Conservation (phyloP, 305 asterid species). For the Nicotiana rustica region DNA sequence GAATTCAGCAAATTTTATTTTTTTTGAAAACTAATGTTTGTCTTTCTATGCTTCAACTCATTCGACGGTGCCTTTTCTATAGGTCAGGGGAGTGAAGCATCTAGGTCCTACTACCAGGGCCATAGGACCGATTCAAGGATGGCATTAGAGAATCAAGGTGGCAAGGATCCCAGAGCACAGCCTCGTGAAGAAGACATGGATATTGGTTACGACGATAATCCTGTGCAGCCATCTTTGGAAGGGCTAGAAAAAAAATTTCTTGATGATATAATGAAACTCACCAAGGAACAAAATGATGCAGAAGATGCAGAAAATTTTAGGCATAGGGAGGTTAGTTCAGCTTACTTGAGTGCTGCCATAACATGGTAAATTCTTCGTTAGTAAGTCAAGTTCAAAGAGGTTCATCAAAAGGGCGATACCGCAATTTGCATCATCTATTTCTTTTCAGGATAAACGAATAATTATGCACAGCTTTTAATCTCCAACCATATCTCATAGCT, state of each 20-base stretch:
- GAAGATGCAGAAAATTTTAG: constrained; percentile 97
- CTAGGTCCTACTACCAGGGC: constrained; percentile 80
- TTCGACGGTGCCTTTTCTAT: constrained; percentile 37
- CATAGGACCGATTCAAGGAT: constrained; percentile 77
- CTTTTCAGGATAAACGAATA: neutral
- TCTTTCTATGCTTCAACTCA: constrained; percentile 18
- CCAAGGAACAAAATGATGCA: constrained; percentile 90
- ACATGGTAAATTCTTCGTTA: neutral
- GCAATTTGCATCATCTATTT: neutral
- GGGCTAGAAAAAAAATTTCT: constrained; percentile 85
- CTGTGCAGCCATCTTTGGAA: constrained; percentile 60
- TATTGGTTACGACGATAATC: constrained; percentile 75
- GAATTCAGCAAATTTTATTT: neutral
- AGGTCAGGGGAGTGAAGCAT: constrained; percentile 78
- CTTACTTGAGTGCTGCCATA: constrained; percentile 27
- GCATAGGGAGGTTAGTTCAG: constrained; percentile 85
- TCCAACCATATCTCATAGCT: neutral
- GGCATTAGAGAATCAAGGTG: constrained; percentile 70
- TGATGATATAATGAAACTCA: constrained; percentile 84
- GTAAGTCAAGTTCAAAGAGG: neutral
- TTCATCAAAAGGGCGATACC: constrained; percentile 14
- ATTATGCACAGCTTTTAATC: neutral
- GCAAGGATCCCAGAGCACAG: constrained; percentile 75
- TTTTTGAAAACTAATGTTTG: neutral
- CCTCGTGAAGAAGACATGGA: constrained; percentile 80